These are phyloP conservation scores for Fraxinus excelsior DNA, from an alignment of 257 asterid species.

Conservation along the genomic window DNA sequence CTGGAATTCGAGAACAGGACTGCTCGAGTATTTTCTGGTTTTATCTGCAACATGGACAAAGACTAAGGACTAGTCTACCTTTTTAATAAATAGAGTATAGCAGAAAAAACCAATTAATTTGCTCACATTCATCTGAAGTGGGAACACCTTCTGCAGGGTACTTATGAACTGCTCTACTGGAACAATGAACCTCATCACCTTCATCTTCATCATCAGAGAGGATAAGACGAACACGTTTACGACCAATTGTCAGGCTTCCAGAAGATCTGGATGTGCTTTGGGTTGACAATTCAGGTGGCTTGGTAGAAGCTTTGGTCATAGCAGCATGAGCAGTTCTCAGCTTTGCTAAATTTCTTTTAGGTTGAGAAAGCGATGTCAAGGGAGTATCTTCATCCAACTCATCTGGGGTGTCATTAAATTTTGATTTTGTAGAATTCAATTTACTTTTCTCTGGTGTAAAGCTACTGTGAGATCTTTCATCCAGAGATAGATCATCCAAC, in stretches of 20 bases:
- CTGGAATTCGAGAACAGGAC: slow-evolving; percentile 48
- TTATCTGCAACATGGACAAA: slow-evolving; percentile 49
- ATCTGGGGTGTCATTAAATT: slow-evolving; percentile 41
- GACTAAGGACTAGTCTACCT: slow-evolving; percentile 31
- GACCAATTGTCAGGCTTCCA: slow-evolving; percentile 51
- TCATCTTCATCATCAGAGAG: slow-evolving; percentile 85
- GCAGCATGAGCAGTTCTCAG: slow-evolving; percentile 32
- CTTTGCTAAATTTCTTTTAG: slow-evolving; percentile 43
- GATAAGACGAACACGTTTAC: slow-evolving; percentile 78
- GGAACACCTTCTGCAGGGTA: slow-evolving; percentile 61
- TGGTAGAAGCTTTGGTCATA: slow-evolving; percentile 33
- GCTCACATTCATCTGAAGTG: slow-evolving; percentile 78
- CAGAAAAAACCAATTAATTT: slow-evolving; percentile 20
- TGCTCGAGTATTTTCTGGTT: slow-evolving; percentile 34
- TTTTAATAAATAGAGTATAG: slow-evolving; percentile 21
- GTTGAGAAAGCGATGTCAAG: slow-evolving; percentile 48
- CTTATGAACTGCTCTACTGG: slow-evolving; percentile 35
- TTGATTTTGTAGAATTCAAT: slow-evolving; percentile 35
- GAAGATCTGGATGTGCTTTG: slow-evolving; percentile 52
- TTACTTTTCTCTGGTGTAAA: slow-evolving; percentile 39
- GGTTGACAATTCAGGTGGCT: slow-evolving; percentile 43
- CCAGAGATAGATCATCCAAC: slow-evolving; percentile 51
- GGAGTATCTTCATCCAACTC: slow-evolving; percentile 50
- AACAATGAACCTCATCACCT: slow-evolving; percentile 39
- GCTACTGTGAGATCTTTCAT: slow-evolving; percentile 53